These are phyloP conservation scores for Trichoderma erinaceum DNA, from an alignment of 495 filamentous ascomycete species.

Conservation along the genomic window DNA sequence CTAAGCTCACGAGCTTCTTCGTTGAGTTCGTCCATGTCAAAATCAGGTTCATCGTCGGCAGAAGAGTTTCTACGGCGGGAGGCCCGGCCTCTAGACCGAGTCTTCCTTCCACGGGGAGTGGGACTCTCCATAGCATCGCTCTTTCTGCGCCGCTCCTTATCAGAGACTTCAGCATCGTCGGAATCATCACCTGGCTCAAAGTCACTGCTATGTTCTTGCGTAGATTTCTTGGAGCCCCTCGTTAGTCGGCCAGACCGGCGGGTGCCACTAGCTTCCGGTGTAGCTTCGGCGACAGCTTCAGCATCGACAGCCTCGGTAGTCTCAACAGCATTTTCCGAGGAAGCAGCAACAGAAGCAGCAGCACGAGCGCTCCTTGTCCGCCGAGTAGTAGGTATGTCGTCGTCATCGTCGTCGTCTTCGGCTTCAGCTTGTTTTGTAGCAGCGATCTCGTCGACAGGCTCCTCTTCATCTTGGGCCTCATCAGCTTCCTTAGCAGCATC, in stretches of 20 bases:
- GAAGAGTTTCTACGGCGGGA: conserved; percentile 30
- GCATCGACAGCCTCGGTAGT: conserved; percentile 24
- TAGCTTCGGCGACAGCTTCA: conserved; percentile 25
- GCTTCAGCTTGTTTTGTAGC: conserved; percentile 27
- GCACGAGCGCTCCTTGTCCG: conserved; percentile 45
- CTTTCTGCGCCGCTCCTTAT: conserved; percentile 25
- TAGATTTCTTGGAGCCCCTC: conserved; percentile 37
- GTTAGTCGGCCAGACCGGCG: conserved; percentile 38
- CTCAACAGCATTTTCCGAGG: conserved; percentile 17
- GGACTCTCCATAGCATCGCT: conserved; percentile 39
- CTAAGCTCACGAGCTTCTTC: conserved; percentile 70
- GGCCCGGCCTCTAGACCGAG: conserved; percentile 32
- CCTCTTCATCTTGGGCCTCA: conserved; percentile 18
- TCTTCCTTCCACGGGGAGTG: conserved; percentile 34
- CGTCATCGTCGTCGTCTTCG: conserved; percentile 54
- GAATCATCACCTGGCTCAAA: conserved; percentile 73
- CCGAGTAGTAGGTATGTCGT: conserved; percentile 53
- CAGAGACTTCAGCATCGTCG: conserved; percentile 45
- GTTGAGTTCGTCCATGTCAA: conserved; percentile 66
- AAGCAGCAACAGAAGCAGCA: conserved; percentile 19
- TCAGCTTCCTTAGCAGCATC: conserved; percentile 46
- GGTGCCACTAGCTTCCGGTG: conserved; percentile 28
- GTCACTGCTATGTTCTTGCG: conserved; percentile 70
- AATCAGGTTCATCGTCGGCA: conserved; percentile 63
- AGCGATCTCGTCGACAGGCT: conserved; percentile 21